phyloP scores from a whole-genome alignment of 106 monocot genomes.

The Chionographis japonica region DNA sequence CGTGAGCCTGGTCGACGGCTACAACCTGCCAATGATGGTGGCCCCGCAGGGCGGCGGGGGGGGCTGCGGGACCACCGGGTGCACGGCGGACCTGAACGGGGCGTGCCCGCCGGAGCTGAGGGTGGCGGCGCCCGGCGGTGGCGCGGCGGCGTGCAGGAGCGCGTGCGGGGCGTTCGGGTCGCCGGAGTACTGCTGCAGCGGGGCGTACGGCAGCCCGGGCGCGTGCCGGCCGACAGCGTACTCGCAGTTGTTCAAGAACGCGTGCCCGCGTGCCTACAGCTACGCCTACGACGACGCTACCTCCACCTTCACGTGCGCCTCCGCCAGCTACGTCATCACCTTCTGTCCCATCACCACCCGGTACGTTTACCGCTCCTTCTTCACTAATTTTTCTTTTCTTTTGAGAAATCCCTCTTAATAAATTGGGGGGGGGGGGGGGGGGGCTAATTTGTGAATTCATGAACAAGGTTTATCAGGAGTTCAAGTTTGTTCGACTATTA shows the following conservation, averaged over 20 bases:
- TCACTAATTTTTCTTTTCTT: no score
- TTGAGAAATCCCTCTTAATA: no score
- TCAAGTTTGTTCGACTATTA: no score
- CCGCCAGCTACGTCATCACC: conserved; percentile 38
- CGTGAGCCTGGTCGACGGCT: conserved; percentile 82
- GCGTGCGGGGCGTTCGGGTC: conserved; percentile 69
- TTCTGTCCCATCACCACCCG: conserved; percentile 52
- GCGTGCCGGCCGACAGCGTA: conserved; percentile 54
- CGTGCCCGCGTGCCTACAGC: conserved; percentile 71
- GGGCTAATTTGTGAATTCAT: no score
- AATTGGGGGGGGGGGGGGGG: no score
- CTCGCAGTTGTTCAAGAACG: conserved; percentile 66
- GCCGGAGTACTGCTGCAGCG: conserved; percentile 84
- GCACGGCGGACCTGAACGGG: conserved; percentile 32
- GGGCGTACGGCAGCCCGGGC: conserved; percentile 45
- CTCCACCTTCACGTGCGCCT: conserved; percentile 69
- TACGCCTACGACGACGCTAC: no score
- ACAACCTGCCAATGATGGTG: conserved; percentile 46
- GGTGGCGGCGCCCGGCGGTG: conserved; percentile 7
- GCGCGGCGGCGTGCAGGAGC: conserved; percentile 47
- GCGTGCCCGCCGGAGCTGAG: conserved; percentile 35
- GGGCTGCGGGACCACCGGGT: conserved; percentile 38
- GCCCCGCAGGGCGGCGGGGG: neutral
- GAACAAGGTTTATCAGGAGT: no score
- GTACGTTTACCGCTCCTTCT: no score